phyloP scores from a whole-genome alignment of 2,329 filamentous ascomycete species.

The Lasiodiplodia citricola region DNA sequence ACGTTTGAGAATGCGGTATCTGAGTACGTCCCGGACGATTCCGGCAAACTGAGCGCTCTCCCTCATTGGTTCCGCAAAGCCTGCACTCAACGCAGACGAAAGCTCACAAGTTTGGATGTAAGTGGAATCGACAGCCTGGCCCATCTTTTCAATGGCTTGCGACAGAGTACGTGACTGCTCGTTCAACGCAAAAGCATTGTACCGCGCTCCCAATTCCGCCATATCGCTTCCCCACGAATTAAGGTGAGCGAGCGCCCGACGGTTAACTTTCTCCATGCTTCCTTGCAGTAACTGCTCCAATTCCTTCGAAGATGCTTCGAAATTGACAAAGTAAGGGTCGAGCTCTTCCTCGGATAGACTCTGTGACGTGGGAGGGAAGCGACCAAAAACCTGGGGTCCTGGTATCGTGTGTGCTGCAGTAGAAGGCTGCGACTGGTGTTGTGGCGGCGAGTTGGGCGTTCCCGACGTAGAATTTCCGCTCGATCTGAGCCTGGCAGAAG shows the following conservation, averaged over 20 bases:
- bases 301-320: conserved; percentile 90
- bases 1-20: conserved; percentile 89
- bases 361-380: conserved; percentile 81
- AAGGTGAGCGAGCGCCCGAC: conserved; percentile 83
- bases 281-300: conserved; percentile 86
- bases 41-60: conserved; percentile 97
- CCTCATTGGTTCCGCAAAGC: conserved; percentile 95
- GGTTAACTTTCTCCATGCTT: conserved; percentile 95
- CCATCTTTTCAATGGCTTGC: conserved; percentile 89
- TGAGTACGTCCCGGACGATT: conserved; percentile 85
- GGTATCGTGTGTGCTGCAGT: conserved; percentile 62
- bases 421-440: conserved; percentile 56
- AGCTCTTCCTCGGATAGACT: conserved; percentile 85
- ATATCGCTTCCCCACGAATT: conserved; percentile 84
- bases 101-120: conserved; percentile 96
- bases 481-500: conserved; percentile 82
- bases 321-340: conserved; percentile 94
- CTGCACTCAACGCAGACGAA: conserved; percentile 84
- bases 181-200: conserved; percentile 94
- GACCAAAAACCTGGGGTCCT: conserved; percentile 69
- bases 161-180: conserved; percentile 89
- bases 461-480: conserved; percentile 52
- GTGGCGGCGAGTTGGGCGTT: conserved; percentile 61
- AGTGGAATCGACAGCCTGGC: conserved; percentile 92
- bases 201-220: conserved; percentile 91